These are phyloP conservation scores for Volvox reticuliferus DNA, from an alignment of 139 green algal species.

Conservation along the genomic window DNA sequence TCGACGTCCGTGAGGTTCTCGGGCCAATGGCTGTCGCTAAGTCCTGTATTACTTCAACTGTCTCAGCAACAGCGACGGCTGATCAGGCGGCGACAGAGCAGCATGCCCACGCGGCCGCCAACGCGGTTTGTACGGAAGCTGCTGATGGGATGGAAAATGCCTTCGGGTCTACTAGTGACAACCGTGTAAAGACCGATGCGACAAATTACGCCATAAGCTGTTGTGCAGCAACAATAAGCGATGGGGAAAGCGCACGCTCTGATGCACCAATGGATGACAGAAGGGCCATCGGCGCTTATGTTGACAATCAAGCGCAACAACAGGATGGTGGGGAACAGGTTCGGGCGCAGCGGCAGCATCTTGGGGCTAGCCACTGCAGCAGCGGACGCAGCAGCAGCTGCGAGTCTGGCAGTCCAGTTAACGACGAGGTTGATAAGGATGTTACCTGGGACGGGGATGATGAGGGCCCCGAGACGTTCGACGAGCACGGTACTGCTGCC, in stretches of 20 bases:
- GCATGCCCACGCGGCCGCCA: neutral
- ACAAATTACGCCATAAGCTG: neutral
- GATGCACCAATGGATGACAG: neutral
- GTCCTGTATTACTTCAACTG: constrained; percentile 17
- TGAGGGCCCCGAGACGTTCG: constrained; percentile 8
- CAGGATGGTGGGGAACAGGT: neutral
- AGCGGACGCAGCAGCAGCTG: neutral
- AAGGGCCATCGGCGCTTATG: neutral
- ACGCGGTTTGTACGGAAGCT: neutral
- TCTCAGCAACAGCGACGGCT: neutral
- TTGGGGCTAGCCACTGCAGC: neutral
- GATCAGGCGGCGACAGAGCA: neutral
- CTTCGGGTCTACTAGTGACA: neutral
- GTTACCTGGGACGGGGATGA: constrained; percentile 1
- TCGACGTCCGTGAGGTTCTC: constrained; percentile 44
- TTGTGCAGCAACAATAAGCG: neutral
- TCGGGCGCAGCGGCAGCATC: neutral
- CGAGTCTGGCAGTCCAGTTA: neutral
- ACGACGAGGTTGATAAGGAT: neutral
- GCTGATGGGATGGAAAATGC: neutral
- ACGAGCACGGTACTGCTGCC: constrained; percentile 34
- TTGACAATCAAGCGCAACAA: neutral
- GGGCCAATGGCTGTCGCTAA: constrained; percentile 30
- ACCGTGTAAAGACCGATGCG: neutral
- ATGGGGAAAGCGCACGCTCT: neutral